Base-by-base conservation (phyloP, 306 rosid species). In the Bauhinia variegata region DNA sequence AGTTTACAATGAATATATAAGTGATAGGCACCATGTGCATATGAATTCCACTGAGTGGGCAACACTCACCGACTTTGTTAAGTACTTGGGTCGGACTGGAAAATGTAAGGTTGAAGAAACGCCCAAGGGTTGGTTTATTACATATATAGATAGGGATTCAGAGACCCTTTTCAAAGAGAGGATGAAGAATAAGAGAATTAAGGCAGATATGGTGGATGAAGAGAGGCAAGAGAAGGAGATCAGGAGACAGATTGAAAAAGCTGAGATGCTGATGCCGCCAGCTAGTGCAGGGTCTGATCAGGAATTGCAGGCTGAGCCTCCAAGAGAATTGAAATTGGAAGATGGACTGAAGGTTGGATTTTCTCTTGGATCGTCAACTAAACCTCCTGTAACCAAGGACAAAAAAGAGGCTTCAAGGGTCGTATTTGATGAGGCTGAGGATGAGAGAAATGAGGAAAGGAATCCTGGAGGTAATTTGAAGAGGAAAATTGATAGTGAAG, bases 91-190 rank as follows among this genome's bases (percentile, higher is more conserved):
- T 61, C 78, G 82, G 64, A 86, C 81, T 4, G 91, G 96, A 8
- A 82, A 89, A 74, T 92, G 98, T 50, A 89, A 89, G 76, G 96
- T 92, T 19, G 96, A 92, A 34, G 98, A 92, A 78, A 89, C 98
- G 18, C 89, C 91, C n/a, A 92, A 92, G 73, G 95, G 96, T 64
- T 87, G 98, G 96, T 89, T 92, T 70, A 87, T 92, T n/a, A 92
- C 93, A 2, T 92, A 92, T 31, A 86, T 92, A 10, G 93, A 87
- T 57, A 71, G 86, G 59, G 92, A 87, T 68, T 89, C 93, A 0
- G 89, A 88, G 80, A 82, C 95, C 10, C 83, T 89, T 60, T 89
- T 91, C 68, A 87, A 91, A 77, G 97, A 89, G 67, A 86, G 75
- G 78, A 73, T 83, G 91, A 91, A 87, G 73, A 80, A 85, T 59